phyloP scores from a whole-genome alignment of 805 yeast genomes.

The Gaillardinia entomophila region DNA sequence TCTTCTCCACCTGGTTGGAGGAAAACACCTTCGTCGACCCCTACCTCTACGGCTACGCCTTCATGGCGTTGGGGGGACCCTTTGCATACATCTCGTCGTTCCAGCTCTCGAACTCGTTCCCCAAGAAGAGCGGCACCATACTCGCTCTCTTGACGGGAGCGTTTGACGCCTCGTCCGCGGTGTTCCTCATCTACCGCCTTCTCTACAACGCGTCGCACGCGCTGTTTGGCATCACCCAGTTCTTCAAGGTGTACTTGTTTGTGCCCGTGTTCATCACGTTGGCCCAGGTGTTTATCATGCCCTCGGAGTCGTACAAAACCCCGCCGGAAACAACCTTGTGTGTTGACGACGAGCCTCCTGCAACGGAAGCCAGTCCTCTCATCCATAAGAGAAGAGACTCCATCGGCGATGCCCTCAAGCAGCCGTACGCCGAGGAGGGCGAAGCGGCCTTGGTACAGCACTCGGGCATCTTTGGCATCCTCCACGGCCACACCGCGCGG shows the following conservation, averaged over 20 bases:
- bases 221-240: slow-evolving; percentile 34
- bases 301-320: slow-evolving; percentile 44
- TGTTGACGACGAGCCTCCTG: slow-evolving; percentile 12
- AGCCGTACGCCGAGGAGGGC: slow-evolving; percentile 48
- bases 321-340: slow-evolving; percentile 22
- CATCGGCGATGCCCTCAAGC: slow-evolving; percentile 51
- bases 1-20: slow-evolving; percentile 25
- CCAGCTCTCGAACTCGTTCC: slow-evolving; percentile 54
- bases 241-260: slow-evolving; percentile 42
- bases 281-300: slow-evolving; percentile 45
- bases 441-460: slow-evolving; percentile 29
- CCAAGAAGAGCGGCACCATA: slow-evolving; percentile 45
- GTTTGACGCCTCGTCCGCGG: slow-evolving; percentile 53
- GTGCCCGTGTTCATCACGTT: slow-evolving; percentile 46
- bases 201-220: slow-evolving; percentile 27
- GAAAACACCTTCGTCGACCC: slow-evolving; percentile 37
- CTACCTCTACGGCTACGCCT: slow-evolving; percentile 45
- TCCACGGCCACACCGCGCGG: slow-evolving; percentile 47
- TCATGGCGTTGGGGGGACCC: slow-evolving; percentile 55
- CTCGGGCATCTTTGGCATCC: slow-evolving; percentile 46
- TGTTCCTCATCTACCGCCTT: slow-evolving; percentile 43
- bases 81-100: slow-evolving; percentile 51
- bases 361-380: slow-evolving; percentile 20
- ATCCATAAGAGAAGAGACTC: slow-evolving; percentile 40
- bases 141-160: slow-evolving; percentile 54